phyloP scores from a whole-genome alignment of 2,329 filamentous ascomycete genomes.

The Fusarium compactum region DNA sequence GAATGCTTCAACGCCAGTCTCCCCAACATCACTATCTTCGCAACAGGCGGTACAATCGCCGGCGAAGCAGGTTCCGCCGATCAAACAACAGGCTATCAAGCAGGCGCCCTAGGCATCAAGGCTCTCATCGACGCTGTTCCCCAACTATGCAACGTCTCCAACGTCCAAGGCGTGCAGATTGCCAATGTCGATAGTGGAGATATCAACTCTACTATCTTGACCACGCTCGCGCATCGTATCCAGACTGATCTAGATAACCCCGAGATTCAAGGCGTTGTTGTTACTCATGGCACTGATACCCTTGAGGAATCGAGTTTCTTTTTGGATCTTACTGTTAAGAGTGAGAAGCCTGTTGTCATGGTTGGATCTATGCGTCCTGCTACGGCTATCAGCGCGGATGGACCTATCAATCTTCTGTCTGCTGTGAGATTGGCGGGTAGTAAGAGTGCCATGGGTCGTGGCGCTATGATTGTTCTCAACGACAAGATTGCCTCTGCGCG shows the following conservation, averaged over 20 bases:
- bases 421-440: constrained; percentile 67
- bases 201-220: constrained; percentile 61
- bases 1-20: constrained; percentile 49
- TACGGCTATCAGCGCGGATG: constrained; percentile 71
- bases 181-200: constrained; percentile 60
- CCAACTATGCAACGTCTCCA: constrained; percentile 64
- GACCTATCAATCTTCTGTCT: constrained; percentile 70
- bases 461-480: constrained; percentile 70
- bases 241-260: constrained; percentile 59
- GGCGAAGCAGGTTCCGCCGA: constrained; percentile 59
- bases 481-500: constrained; percentile 68
- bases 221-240: constrained; percentile 61
- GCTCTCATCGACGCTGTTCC: constrained; percentile 66
- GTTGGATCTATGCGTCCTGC: constrained; percentile 73
- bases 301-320: constrained; percentile 73
- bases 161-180: constrained; percentile 64
- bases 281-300: constrained; percentile 75
- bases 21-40: constrained; percentile 67
- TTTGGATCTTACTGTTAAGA: constrained; percentile 67
- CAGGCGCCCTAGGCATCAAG: constrained; percentile 60
- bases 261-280: constrained; percentile 61
- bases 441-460: constrained; percentile 59
- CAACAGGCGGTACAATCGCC: constrained; percentile 70
- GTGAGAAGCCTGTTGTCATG: constrained; percentile 68
- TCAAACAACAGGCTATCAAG: constrained; percentile 57